A percentile compares a stretch with the other conserved stretches of the same genome.
Evolutionary conservation across 1,139 yeast species (phyloP).

Genomic region (Magnusiomyces suaveolens): DNA sequence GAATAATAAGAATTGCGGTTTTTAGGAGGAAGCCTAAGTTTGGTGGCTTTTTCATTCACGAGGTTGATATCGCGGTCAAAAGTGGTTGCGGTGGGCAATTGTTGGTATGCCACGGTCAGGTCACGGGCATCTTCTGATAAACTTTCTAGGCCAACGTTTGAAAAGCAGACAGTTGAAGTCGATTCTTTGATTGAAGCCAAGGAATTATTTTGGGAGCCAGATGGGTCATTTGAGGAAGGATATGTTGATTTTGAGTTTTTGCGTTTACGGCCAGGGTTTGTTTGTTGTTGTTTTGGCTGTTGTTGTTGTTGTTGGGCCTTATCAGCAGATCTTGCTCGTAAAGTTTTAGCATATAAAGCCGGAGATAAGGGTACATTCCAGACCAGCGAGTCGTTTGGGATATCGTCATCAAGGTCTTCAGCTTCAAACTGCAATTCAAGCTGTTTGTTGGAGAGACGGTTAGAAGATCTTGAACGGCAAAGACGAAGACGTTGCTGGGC

Average conservation of each 20-base stretch:
- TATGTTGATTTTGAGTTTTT: conserved; percentile 15
- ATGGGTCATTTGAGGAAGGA: too few species aligned
- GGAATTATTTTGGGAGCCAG: background rate
- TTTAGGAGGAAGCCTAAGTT: conserved; percentile 10
- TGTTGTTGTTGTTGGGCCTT: background rate
- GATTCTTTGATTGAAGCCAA: conserved; percentile 20
- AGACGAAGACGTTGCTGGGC: conserved; percentile 12
- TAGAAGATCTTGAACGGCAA: conserved; percentile 9
- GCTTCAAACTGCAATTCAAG: conserved; percentile 30
- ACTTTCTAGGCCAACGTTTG: conserved; percentile 20
- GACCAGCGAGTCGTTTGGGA: conserved; percentile 44
- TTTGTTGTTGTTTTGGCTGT: background rate
- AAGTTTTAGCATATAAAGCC: conserved; percentile 34
- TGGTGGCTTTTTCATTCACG: conserved; percentile 6
- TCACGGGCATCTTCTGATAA: conserved; percentile 41
- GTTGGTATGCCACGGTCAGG: conserved; percentile 36
- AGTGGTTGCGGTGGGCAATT: conserved; percentile 18
- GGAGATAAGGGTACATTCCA: conserved; percentile 59
- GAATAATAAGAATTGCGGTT: conserved; percentile 8
- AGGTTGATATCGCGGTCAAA: conserved; percentile 1
- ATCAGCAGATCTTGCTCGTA: conserved; percentile 5
- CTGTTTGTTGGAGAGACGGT: conserved; percentile 24
- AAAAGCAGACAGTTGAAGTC: conserved; percentile 18
- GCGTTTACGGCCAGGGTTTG: conserved; percentile 1
- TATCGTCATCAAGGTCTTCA: conserved; percentile 39